Base-by-base conservation (phyloP, 345 rosid genomes). In the Populus tremula region DNA sequence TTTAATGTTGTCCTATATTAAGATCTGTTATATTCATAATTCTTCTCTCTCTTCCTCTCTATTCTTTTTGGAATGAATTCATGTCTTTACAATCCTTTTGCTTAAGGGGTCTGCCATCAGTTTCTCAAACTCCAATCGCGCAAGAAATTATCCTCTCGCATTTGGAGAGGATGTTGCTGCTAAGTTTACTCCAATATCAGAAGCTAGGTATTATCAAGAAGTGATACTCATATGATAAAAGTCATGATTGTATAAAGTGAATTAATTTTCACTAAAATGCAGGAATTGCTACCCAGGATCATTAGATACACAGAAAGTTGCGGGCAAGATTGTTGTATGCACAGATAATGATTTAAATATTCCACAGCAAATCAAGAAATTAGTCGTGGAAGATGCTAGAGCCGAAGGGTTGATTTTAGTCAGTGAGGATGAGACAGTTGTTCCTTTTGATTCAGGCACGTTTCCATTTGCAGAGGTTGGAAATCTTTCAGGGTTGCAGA, bases 231-330 rank as follows among this genome's bases (percentile, higher is more conserved):
- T 29, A 27, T 16, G 70, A 9, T 16, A 8, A 14, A 29, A 21
- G 5, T 67, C 41, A 12, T 33, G 35, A 33, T 31, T 67, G 7
- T 5, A 16, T 20, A 33, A 6, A 67, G 36, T 64, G 7, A 29
- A 13, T 29, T 23, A n/a, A n/a, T 63, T 29, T 63, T 63, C 12
- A 4, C 13, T 50, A 61, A 56, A 76, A 35, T 81, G 85, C 87
- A 91, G 96, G 82, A 79, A 76, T 64, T 93, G 98, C 78, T 71
- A 82, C 79, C 96, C 94, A 6, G 91, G 93, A 71, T 91, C 98
- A 63, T 71, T 93, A 67, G 92, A 93, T 75, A 71, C 70, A 25
- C 78, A 70, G 50, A 93, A 89, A 88, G 93, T 87, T 18, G 80
- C 80, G 2, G 94, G 92, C 1, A 88, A 88, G 76, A 86, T 91